A percentile compares a stretch with the other conserved stretches of the same genome.
Evolutionary conservation across 1,284 basidiomycete genomes (phyloP).

Genomic region (Fistulinella staudtii): DNA sequence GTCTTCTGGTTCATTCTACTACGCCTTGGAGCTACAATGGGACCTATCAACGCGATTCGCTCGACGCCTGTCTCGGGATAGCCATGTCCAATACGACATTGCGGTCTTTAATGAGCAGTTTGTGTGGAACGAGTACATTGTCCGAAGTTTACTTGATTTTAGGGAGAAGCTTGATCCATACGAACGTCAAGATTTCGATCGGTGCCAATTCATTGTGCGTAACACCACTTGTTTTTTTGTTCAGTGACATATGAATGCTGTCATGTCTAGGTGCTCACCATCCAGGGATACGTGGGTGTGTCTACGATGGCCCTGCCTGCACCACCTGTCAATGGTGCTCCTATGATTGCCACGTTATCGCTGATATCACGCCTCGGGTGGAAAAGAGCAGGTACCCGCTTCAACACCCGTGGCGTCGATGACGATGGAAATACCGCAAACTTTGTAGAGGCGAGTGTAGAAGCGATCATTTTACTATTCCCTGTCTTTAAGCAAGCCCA

Average conservation of each 20-base stretch:
- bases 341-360: slow-evolving; percentile 65
- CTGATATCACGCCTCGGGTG: slow-evolving; percentile 87
- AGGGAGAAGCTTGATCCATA: slow-evolving; percentile 65
- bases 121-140: slow-evolving; percentile 85
- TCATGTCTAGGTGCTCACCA: slow-evolving; percentile 66
- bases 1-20: slow-evolving; percentile 92
- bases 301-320: slow-evolving; percentile 68
- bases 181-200: slow-evolving; percentile 71
- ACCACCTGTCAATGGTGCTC: slow-evolving; percentile 66
- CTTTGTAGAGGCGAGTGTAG: slow-evolving; percentile 79
- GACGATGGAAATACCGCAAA: slow-evolving; percentile 98
- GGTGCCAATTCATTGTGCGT: slow-evolving; percentile 77
- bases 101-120: slow-evolving; percentile 77
- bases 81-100: slow-evolving; percentile 48
- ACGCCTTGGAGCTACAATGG: slow-evolving; percentile 77
- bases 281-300: slow-evolving; percentile 88
- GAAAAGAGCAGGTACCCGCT: slow-evolving; percentile 95
- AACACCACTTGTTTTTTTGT: slow-evolving; percentile 28
- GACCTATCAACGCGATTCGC: slow-evolving; percentile 84
- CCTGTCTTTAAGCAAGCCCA: slow-evolving; percentile 9
- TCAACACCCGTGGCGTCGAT: slow-evolving; percentile 96
- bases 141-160: slow-evolving; percentile 77
- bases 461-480: slow-evolving; percentile 1
- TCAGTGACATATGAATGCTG: slow-evolving; percentile 13
- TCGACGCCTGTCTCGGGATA: slow-evolving; percentile 56